Evolutionary conservation across 768 basidiomycete genomes (phyloP).

Genomic region (Boletus fagicola): DNA sequence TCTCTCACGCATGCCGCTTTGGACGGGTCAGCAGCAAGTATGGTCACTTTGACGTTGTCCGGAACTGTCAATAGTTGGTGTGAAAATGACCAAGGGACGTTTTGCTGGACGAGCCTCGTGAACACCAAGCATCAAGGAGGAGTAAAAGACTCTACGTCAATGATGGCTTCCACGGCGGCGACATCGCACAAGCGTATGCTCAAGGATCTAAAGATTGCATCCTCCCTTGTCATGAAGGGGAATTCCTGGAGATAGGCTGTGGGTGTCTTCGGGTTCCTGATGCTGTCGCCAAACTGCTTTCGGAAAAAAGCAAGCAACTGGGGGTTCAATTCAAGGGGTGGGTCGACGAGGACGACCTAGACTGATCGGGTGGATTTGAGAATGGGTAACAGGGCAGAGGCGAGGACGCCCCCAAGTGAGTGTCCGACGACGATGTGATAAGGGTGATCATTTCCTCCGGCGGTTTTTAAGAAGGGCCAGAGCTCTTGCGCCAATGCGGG

Average conservation of each 20-base stretch:
- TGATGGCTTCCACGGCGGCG: constrained; percentile 1
- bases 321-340: constrained; percentile 6
- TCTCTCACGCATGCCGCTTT: background rate
- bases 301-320: background rate
- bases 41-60: constrained; percentile 9
- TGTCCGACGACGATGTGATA: constrained; percentile 20
- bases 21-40: constrained; percentile 17
- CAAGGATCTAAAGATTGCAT: background rate
- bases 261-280: background rate
- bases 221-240: constrained; percentile 1
- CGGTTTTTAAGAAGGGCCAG: constrained; percentile 1
- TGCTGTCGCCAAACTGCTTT: rapidly evolving
- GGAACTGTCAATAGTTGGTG: constrained; percentile 4
- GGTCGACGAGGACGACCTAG: constrained; percentile 22
- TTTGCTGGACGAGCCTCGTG: constrained; percentile 15
- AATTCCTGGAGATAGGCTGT: background rate
- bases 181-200: constrained; percentile 7
- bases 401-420: constrained; percentile 23
- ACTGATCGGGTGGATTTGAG: constrained; percentile 9
- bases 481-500: constrained; percentile 13
- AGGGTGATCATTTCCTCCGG: background rate
- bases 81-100: constrained; percentile 22
- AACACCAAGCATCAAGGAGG: background rate
- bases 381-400: constrained; percentile 12
- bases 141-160: constrained; percentile 10